These are phyloP conservation scores for Peronospora belbahrii DNA, from an alignment of 352 stramenopile species.

Conservation along the genomic window DNA sequence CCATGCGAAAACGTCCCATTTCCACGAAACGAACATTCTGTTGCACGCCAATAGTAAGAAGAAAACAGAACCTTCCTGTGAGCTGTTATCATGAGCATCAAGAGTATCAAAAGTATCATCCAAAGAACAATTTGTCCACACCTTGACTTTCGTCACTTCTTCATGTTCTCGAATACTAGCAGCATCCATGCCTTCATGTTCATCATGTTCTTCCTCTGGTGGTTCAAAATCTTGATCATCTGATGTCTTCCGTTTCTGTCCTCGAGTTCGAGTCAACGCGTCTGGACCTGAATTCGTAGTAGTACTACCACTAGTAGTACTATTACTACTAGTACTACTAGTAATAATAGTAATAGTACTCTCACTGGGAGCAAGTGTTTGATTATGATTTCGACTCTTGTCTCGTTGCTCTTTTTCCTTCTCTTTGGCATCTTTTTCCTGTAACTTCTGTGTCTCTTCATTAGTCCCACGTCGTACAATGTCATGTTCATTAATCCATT, in stretches of 20 bases:
- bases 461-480: conserved; percentile 68
- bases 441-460: conserved; percentile 58
- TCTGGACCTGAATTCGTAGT: conserved; percentile 11
- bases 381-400: conserved; percentile 35
- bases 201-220: conserved; percentile 89
- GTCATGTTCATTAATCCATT: conserved; percentile 82
- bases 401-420: conserved; percentile 59
- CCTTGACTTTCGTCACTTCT: conserved; percentile 95
- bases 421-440: conserved; percentile 72
- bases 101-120: not conserved
- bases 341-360: not conserved
- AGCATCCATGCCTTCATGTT: conserved; percentile 98
- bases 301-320: not conserved
- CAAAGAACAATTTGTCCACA: conserved; percentile 7
- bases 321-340: not conserved
- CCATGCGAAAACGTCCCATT: conserved; percentile 90
- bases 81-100: too few species aligned
- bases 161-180: conserved; percentile 96
- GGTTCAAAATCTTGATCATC: conserved; percentile 75
- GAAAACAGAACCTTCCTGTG: too few species aligned
- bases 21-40: conserved; percentile 95
- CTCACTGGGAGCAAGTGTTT: conserved; percentile 4
- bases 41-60: not conserved
- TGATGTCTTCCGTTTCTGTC: conserved; percentile 68
- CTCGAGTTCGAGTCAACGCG: conserved; percentile 39